Evolutionary conservation across 2,329 filamentous ascomycete species (phyloP).

Genomic region (Phaeosphaeria sp.): DNA sequence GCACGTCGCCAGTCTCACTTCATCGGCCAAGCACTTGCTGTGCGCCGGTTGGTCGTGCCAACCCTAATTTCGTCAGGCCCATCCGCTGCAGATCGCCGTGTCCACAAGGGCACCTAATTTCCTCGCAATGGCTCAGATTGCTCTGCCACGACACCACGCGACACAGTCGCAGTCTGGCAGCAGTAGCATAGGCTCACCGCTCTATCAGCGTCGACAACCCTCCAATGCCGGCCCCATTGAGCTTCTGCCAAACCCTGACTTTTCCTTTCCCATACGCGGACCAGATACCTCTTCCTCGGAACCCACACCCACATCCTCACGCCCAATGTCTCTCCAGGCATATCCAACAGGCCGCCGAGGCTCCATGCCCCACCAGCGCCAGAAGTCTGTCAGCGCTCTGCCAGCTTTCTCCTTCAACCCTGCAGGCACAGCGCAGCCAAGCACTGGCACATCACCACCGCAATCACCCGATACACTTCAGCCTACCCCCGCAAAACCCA

Average conservation of each 20-base stretch:
- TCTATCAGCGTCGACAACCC: slow-evolving; percentile 44
- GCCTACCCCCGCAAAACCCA: slow-evolving; percentile 59
- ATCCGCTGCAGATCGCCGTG: slow-evolving; percentile 29
- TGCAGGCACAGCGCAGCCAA: slow-evolving; percentile 43
- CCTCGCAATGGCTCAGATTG: slow-evolving; percentile 45
- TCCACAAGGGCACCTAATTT: slow-evolving; percentile 30
- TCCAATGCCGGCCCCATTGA: slow-evolving; percentile 48
- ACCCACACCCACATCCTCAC: slow-evolving; percentile 42
- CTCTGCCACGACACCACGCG: slow-evolving; percentile 49
- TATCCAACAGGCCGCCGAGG: slow-evolving; percentile 43
- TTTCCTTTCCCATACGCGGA: slow-evolving; percentile 54
- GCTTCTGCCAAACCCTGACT: slow-evolving; percentile 56
- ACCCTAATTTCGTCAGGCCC: slow-evolving; percentile 38
- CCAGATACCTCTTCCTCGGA: slow-evolving; percentile 34
- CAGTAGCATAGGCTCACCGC: slow-evolving; percentile 41
- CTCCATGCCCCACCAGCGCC: slow-evolving; percentile 44
- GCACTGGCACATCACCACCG: slow-evolving; percentile 43
- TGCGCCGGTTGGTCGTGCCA: slow-evolving; percentile 29
- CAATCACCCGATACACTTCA: slow-evolving; percentile 47
- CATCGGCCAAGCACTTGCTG: slow-evolving; percentile 27
- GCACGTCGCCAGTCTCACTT: slow-evolving; percentile 27
- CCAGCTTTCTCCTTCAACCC: slow-evolving; percentile 59
- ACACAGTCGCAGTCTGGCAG: slow-evolving; percentile 45
- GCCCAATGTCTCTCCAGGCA: slow-evolving; percentile 47
- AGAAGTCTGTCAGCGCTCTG: slow-evolving; percentile 52